Base-by-base conservation (phyloP, 805 yeast genomes). In the Myxozyma kluyveri region DNA sequence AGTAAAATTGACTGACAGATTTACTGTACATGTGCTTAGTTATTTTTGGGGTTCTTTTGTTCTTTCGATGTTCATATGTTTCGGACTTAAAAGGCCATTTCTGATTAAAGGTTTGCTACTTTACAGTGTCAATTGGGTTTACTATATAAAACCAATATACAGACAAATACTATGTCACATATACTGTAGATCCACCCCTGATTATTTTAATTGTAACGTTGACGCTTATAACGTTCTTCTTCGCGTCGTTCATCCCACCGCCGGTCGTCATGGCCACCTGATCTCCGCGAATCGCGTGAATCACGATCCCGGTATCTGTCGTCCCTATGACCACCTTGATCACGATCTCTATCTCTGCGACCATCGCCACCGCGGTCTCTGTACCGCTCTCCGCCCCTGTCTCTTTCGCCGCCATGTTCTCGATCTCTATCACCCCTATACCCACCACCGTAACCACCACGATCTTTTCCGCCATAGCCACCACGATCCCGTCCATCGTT, bases 221-320 rank as follows among this genome's bases (percentile, higher is more conserved):
- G 40, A 14, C 57, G 52, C 41, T 42, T 47, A 27, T 52, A 18
- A 2, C 62, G 53, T 29, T 62, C 69, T 3, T 61, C 64, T 29
- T 61, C 57, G 6, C 42, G 18, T 21, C 63, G 63, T 33, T 63
- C 48, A 23, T 54, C 57, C 19, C 63, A 21, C 23, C 57, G 49
- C 19, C 59, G 46, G 18, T 45, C 47, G 42, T 54, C 53, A 4
- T 47, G 41, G 41, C 52, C 9, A 23, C 42, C 54, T 61, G 55
- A 63, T n/a, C 59, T 37, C 65, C 59, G 39, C 56, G 59, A 45
- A 63, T 62, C 35, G 56, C 67, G 19, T 50, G 49, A 39, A 21
- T 42, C 55, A 21, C 14, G 44, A 36, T 36, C 31, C 17, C 43
- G 36, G 32, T n/a, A 41, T 23, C 29, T 42, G 37, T 40, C 44